These are phyloP conservation scores for Cladophialophora bantiana DNA, from an alignment of 2,329 filamentous ascomycete species.

Conservation along the genomic window DNA sequence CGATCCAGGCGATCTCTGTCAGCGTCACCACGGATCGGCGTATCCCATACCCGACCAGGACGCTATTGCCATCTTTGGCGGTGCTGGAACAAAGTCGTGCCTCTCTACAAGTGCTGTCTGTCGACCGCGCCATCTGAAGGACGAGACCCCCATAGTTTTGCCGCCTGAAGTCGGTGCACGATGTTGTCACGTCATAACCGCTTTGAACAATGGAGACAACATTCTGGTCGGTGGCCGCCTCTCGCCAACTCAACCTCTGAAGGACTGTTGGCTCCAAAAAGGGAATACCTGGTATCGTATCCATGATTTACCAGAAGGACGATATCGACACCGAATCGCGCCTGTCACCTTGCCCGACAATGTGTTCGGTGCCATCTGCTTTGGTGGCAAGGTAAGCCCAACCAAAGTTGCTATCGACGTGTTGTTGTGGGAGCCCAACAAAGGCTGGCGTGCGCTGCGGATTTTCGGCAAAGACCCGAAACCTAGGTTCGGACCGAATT, in stretches of 20 bases:
- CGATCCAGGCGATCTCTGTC: conserved; percentile 52
- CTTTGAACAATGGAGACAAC: conserved; percentile 63
- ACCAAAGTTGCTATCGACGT: conserved; percentile 58
- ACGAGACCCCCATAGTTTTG: conserved; percentile 51
- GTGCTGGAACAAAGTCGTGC: conserved; percentile 56
- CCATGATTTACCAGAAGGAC: conserved; percentile 68
- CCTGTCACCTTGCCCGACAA: conserved; percentile 48
- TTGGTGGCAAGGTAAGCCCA: conserved; percentile 67
- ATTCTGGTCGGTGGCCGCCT: conserved; percentile 78
- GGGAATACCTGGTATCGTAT: conserved; percentile 69
- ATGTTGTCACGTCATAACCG: conserved; percentile 79
- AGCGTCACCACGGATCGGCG: conserved; percentile 68
- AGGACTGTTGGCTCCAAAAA: conserved; percentile 77
- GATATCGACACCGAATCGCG: conserved; percentile 76
- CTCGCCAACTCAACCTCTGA: conserved; percentile 72
- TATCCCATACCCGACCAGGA: conserved; percentile 49
- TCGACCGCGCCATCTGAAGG: conserved; percentile 27
- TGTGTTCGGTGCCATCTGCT: conserved; percentile 59
- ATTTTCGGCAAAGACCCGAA: conserved; percentile 48
- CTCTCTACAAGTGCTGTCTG: conserved; percentile 53
- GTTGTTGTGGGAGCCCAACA: conserved; percentile 60
- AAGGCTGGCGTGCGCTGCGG: conserved; percentile 59
- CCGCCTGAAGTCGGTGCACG: conserved; percentile 52
- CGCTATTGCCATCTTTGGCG: conserved; percentile 51
- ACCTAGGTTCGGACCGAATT: conserved; percentile 64